Base-by-base conservation (phyloP, 2,329 filamentous ascomycete species). In the Paracamarosporium sp. region DNA sequence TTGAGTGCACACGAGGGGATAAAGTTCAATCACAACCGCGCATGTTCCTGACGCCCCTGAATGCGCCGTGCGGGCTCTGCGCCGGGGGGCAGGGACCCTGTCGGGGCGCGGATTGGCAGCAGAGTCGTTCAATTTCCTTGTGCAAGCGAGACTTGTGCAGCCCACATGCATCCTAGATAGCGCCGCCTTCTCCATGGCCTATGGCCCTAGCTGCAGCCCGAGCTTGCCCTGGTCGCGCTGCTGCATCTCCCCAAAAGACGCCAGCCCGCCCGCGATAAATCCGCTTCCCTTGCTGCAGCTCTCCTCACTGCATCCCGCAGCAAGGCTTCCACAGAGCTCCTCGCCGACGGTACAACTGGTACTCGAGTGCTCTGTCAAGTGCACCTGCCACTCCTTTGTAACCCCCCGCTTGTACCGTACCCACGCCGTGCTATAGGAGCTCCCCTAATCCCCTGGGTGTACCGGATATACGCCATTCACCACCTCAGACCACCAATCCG, bases 271-370 rank as follows among this genome's bases (percentile, higher is more conserved):
- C 65, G 58, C 58, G 57, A 47, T 22, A 20, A 51, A 25, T 59
- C 60, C 59, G 36, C 53, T 59, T 72, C 65, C 70, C 71, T 75
- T 70, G 70, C 70, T 69, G 71, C 67, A 62, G 66, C 64, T 60
- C 67, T 74, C 68, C 69, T 74, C 70, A 69, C 71, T 74, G 71
- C 69, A 60, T 64, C 57, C 63, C 68, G 66, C 70, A 75, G 73
- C 71, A 73, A 75, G 74, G 72, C 70, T 63, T 71, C 60, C 63
- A 67, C 67, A 68, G 69, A 70, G 68, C 63, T 59, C 62, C 68
- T 66, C 64, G 69, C 63, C 65, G 64, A 61, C 58, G 61, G 61
- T 64, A 53, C 60, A 53, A 63, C 44, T 36, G 54, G 68, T 66
- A 55, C 66, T 70, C 59, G 62, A 57, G 62, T 60, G 57, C 65